phyloP scores from a whole-genome alignment of 192 early-diverging fungal species.

The Geranomyces variabilis region DNA sequence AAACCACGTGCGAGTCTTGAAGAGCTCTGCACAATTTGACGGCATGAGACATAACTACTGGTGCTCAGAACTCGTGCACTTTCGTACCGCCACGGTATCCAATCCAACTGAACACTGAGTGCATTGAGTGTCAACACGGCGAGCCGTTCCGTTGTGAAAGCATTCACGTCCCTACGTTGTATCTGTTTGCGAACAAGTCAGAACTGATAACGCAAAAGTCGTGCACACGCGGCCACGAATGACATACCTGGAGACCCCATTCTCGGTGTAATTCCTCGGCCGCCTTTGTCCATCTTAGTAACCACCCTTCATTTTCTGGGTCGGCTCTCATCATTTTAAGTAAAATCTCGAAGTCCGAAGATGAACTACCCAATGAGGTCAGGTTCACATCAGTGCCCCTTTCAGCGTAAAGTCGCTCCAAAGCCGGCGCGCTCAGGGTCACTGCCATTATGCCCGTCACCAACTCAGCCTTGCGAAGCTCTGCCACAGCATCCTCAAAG shows the following conservation, averaged over 20 bases:
- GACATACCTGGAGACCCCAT: constrained; percentile 6
- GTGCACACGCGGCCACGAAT: not conserved
- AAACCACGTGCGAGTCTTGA: constrained; percentile 28
- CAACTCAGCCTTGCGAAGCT: constrained; percentile 59
- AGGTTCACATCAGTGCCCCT: constrained; percentile 43
- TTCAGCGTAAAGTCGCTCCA: constrained; percentile 48
- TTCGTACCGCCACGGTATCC: constrained; percentile 30
- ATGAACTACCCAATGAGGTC: constrained; percentile 12
- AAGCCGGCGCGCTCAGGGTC: constrained; percentile 47
- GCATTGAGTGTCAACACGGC: constrained; percentile 37
- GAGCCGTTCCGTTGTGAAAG: constrained; percentile 22
- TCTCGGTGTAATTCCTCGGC: constrained; percentile 38
- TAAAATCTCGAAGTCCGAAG: constrained; percentile 32
- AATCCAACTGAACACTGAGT: constrained; percentile 41
- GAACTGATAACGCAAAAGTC: not conserved
- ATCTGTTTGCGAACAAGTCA: constrained; percentile 2
- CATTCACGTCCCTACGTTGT: not conserved
- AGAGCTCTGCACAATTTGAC: constrained; percentile 28
- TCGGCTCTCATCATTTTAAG: constrained; percentile 57
- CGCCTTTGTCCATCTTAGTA: constrained; percentile 39
- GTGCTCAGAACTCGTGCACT: not conserved
- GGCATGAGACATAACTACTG: no score
- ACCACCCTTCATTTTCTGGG: constrained; percentile 63
- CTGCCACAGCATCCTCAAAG: constrained; percentile 63
- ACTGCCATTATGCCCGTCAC: constrained; percentile 58